These are phyloP conservation scores for Scheffersomyces coipomensis DNA, from an alignment of 805 yeast genomes.

Conservation along the genomic window DNA sequence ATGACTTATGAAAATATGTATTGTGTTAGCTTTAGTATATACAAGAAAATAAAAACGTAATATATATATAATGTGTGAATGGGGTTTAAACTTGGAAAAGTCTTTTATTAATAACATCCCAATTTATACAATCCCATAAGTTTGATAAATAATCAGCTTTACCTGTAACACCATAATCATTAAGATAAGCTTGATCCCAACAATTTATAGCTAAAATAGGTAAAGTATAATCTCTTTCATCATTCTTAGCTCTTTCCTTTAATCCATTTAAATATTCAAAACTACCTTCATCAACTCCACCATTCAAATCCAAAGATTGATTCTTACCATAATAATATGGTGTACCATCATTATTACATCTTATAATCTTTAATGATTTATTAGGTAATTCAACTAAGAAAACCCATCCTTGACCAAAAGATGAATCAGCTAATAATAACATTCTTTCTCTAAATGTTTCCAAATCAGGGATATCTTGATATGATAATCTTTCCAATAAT, in stretches of 20 bases:
- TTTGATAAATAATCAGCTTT: constrained; percentile 69
- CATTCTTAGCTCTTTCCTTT: constrained; percentile 37
- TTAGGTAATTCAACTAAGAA: constrained; percentile 66
- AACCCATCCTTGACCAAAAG: constrained; percentile 73
- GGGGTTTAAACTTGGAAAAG: constrained; percentile 34
- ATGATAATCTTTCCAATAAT: constrained; percentile 36
- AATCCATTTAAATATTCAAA: constrained; percentile 44
- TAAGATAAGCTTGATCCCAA: constrained; percentile 87
- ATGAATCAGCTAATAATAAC: constrained; percentile 48
- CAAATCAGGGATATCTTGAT: constrained; percentile 34
- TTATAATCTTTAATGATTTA: constrained; percentile 53
- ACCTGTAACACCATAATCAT: constrained; percentile 81
- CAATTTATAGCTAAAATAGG: constrained; percentile 77
- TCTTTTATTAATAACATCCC: constrained; percentile 69
- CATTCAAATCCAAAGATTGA: constrained; percentile 75
- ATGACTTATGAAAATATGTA: no score
- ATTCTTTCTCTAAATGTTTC: constrained; percentile 53
- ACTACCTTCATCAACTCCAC: constrained; percentile 59
- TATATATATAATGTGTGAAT: neutral
- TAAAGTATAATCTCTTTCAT: constrained; percentile 58
- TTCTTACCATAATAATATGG: constrained; percentile 70
- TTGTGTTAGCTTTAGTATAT: neutral
- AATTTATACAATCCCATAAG: constrained; percentile 77
- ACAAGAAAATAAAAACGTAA: neutral
- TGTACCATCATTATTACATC: constrained; percentile 72